Evolutionary conservation across 352 stramenopile genomes (phyloP), one percentile per base, ranked within the genome.

Genomic region (Phytophthora macrochlamydospora): DNA sequence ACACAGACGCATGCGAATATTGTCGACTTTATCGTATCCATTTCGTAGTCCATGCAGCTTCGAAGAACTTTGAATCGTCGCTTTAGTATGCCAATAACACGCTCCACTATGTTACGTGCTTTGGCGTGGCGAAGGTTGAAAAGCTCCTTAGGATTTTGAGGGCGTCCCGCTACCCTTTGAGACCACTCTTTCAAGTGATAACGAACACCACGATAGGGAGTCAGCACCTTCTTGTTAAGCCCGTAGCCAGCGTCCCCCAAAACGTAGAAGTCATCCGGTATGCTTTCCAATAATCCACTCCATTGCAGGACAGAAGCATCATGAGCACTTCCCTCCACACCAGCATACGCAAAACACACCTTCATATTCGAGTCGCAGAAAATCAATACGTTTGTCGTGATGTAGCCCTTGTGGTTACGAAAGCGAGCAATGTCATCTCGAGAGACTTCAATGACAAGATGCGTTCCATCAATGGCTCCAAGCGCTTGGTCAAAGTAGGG

Each of bases 161-260:
- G 60, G 35, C 14, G 54, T 1, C 51, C 44, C 5, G 52, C n/a
- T n/a, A 37, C 2, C 30, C 35, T 8, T n/a, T 55, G 13, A 5
- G n/a, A 29, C 24, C 40, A 59, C 28, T 65, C 50, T 60, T 53
- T 53, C 1, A 66, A 50, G 28, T 60, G 59, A 30, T 59, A 60
- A 0, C 33, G 59, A 2, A 56, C 59, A 11, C 46, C 35, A 43
- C 59, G 18, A 24, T 45, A 56, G 2, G 28, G 59, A 3, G 51
- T 66, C 2, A 60, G 46, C 9, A 68, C 37, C 48, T 68, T 24
- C 2, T 44, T 9, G 0, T 55, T 38, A 0, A 68, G 38, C 4
- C 14, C 46, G n/a, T 68, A 62, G 0, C 38, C 53, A 32, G 53
- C 61, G 40, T 67, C 59, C 1, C 32, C 51, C 9, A 67, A 4